A percentile compares a stretch with the other conserved stretches of the same genome.
Conservation (phyloP, 1,284 basidiomycete species). For the Ganoderma meredithae region DNA sequence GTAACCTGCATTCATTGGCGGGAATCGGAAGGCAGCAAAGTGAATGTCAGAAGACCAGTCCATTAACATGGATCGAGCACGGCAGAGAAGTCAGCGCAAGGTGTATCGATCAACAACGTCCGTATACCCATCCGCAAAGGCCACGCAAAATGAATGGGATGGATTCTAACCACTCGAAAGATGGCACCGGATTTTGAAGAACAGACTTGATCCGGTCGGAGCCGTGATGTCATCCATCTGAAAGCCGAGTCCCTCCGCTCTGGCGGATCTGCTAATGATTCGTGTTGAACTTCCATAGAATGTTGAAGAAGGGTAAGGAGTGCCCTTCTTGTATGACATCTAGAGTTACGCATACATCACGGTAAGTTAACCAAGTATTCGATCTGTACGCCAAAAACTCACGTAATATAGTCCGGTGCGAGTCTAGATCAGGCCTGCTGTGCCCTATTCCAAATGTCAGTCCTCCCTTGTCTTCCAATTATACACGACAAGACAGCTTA, state of each 20-base stretch:
- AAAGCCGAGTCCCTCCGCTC: neutral
- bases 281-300: neutral
- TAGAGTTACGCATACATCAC: neutral
- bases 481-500: neutral
- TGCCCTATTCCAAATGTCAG: neutral
- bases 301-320: neutral
- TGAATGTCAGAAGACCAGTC: neutral
- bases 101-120: neutral
- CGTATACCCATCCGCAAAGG: neutral
- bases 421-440: neutral
- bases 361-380: neutral
- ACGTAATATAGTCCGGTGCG: neutral
- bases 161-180: neutral
- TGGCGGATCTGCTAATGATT: neutral
- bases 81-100: neutral
- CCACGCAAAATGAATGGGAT: neutral
- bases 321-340: neutral
- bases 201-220: neutral
- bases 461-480: neutral
- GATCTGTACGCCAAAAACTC: neutral
- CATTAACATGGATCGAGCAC: neutral
- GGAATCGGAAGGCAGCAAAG: neutral
- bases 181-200: neutral
- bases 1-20: neutral
- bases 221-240: neutral